Conservation (phyloP, 306 rosid genomes). For the Pyrus betulifolia region DNA sequence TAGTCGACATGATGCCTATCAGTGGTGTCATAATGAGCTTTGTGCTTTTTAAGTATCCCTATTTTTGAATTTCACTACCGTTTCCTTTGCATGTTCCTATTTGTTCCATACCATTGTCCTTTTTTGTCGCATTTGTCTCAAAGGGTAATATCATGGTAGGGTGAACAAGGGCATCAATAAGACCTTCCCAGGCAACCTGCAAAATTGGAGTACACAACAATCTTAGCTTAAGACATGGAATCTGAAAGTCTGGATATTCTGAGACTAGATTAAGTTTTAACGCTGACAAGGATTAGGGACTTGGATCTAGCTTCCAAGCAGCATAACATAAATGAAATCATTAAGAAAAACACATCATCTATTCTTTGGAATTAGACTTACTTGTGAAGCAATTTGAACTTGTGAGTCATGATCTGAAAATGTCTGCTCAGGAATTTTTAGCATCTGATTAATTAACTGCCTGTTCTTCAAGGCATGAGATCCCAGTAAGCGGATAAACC, state of each 20-base stretch:
- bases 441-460: slow-evolving; percentile 38
- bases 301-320: no score
- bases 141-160: slow-evolving; percentile 19
- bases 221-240: background rate
- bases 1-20: slow-evolving; percentile 54
- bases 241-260: background rate
- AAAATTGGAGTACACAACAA: background rate
- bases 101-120: slow-evolving; percentile 17
- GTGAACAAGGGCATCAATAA: slow-evolving; percentile 68
- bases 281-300: no score
- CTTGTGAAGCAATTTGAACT: no score
- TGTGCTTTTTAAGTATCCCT: slow-evolving; percentile 51
- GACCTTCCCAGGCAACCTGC: slow-evolving; percentile 91
- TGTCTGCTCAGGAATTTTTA: no score
- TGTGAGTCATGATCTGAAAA: no score
- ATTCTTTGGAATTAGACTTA: no score
- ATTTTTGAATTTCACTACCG: slow-evolving; percentile 27
- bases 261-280: background rate
- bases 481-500: slow-evolving; percentile 72
- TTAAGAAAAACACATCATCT: no score
- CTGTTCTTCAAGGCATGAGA: slow-evolving; percentile 58
- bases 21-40: slow-evolving; percentile 84
- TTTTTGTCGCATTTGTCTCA: slow-evolving; percentile 21
- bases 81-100: slow-evolving; percentile 15
- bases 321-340: no score